A percentile compares a stretch with the other conserved stretches of the same genome.
Conservation (phyloP, 1,139 yeast genomes). For the Blastobotrys elegans region DNA sequence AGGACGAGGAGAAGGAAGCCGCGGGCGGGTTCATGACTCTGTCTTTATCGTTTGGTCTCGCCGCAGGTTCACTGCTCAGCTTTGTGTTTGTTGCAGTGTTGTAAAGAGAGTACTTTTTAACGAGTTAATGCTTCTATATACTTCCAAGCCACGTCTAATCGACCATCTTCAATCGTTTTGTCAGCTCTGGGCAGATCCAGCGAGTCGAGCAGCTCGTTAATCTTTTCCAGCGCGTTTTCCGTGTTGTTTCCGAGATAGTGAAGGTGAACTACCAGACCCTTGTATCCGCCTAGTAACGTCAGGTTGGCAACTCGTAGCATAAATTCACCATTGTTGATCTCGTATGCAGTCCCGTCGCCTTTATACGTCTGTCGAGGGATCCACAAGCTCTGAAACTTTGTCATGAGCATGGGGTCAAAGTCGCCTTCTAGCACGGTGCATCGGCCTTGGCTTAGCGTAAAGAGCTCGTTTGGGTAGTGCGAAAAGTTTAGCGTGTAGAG, state of each 20-base stretch:
- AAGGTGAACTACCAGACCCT: slow-evolving; percentile 63
- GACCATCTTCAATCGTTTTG: slow-evolving; percentile 14
- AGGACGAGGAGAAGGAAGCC: slow-evolving; percentile 72
- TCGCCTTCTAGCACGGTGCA: slow-evolving; percentile 32
- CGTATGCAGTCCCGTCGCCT: slow-evolving; percentile 69
- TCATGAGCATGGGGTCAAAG: slow-evolving; percentile 33
- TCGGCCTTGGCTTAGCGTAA: slow-evolving; percentile 46
- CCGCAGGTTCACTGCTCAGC: slow-evolving; percentile 71
- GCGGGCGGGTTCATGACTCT: slow-evolving; percentile 91
- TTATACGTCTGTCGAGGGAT: slow-evolving; percentile 61
- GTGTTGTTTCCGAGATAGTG: slow-evolving; percentile 24
- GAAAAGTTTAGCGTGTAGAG: slow-evolving; percentile 56
- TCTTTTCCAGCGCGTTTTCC: slow-evolving; percentile 10
- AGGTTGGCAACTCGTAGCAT: slow-evolving; percentile 59
- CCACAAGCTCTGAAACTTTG: slow-evolving; percentile 71
- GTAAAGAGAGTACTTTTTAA: not conserved
- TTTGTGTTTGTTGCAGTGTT: slow-evolving; percentile 49
- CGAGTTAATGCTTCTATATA: slow-evolving; percentile 19
- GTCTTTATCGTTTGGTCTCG: slow-evolving; percentile 67
- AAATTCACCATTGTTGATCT: slow-evolving; percentile 34
- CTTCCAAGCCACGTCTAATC: slow-evolving; percentile 21
- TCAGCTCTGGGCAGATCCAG: slow-evolving; percentile 13
- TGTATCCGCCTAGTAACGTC: slow-evolving; percentile 67
- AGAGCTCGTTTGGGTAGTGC: slow-evolving; percentile 47
- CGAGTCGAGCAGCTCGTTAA: slow-evolving; percentile 17